Conservation (phyloP, 257 asterid species). For the Echites panduratus region DNA sequence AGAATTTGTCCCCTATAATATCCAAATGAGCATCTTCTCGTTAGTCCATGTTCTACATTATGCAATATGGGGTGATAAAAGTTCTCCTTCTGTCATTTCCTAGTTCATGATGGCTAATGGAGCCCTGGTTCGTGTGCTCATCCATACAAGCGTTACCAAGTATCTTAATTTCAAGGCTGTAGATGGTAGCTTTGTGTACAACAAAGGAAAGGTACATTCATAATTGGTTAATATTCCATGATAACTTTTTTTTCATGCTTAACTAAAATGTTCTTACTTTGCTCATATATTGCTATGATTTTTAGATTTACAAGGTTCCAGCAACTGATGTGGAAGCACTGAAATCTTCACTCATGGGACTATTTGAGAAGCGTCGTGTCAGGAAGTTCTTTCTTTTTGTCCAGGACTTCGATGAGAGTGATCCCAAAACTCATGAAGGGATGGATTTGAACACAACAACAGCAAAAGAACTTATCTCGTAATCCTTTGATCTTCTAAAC, state of each 20-base stretch:
- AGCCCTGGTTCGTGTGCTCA: conserved; percentile 84
- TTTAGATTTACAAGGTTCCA: conserved; percentile 93
- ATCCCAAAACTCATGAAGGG: conserved; percentile 82
- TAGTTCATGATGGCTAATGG: conserved; percentile 99
- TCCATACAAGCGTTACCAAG: conserved; percentile 91
- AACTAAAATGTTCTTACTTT: background rate
- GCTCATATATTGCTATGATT: conserved; percentile 11
- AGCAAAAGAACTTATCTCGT: conserved; percentile 74
- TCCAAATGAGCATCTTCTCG: no score
- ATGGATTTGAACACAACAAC: conserved; percentile 69
- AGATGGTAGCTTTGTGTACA: conserved; percentile 95
- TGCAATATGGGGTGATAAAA: background rate
- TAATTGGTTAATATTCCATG: background rate
- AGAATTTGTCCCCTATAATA: no score
- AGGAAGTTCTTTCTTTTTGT: conserved; percentile 88
- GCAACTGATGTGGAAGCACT: conserved; percentile 98
- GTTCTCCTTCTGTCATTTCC: conserved; percentile 13
- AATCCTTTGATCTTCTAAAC: conserved; percentile 21
- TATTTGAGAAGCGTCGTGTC: conserved; percentile 92
- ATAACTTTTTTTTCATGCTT: background rate
- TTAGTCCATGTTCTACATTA: background rate
- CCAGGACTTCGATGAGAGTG: conserved; percentile 78
- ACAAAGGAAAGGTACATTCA: conserved; percentile 77
- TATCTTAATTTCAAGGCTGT: conserved; percentile 98
- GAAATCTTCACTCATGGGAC: conserved; percentile 90